Base-by-base conservation (phyloP, 768 basidiomycete genomes). In the Lyophyllum semitale region DNA sequence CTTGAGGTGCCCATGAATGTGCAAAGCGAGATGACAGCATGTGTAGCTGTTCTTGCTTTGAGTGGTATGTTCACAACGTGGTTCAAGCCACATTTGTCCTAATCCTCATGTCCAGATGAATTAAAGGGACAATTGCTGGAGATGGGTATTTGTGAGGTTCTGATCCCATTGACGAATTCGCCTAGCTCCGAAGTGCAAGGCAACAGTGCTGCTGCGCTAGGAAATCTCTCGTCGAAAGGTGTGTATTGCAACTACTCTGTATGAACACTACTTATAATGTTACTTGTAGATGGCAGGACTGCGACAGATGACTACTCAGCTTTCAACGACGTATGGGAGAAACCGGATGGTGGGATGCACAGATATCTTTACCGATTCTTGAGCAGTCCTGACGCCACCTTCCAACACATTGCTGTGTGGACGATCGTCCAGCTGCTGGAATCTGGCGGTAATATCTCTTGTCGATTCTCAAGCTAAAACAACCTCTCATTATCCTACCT, bases 361-460 rank as follows among this genome's bases (percentile, higher is more conserved):
- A 84, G 83, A 57, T 99, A 99, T 73, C 79, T 99, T 41, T 89
- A 93, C 68, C 84, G 93, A 42, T 99, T 99, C 84, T 73, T 99
- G 63, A 92, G 85, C 38, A 95, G 92, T 66, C 78, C 90, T 6
- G 97, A 99, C 66, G 89, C 93, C 13, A 99, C 97, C 0, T 99
- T 99, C 88, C 95, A 98, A 71, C 97, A 99, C 68, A 99, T 98
- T 59, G 97, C 97, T 30, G 95, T 99, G 41, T 99, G 97, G 97
- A 98, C 97, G 0, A 95, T 98, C 61, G 95, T 98, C 23, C 97
- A 99, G 68, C 75, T 99, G 20, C 79, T 99, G 25, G 97, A 99
- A 69, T 96, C 96, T n/a, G 91, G 93, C 58, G 92, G 90, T 91
- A 60, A 40, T 76, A 61, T 1, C 17, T 4, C 35, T 1, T 18